Evolutionary conservation across 2,329 filamentous ascomycete genomes (phyloP).

Genomic region (Elsinoe batatas): DNA sequence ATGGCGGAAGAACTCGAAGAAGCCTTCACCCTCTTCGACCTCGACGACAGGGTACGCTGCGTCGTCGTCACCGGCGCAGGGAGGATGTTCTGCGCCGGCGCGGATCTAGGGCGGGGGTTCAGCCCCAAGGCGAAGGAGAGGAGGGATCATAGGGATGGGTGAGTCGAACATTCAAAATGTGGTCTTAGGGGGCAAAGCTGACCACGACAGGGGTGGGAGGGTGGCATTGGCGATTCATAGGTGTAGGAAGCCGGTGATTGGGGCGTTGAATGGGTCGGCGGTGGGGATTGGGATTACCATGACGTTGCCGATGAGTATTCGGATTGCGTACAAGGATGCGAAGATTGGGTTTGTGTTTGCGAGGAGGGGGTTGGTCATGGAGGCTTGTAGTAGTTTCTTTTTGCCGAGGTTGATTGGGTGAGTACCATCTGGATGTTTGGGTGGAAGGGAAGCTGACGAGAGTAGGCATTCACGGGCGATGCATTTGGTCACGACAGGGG

Average conservation of each 20-base stretch:
- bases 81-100: conserved; percentile 47
- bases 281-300: conserved; percentile 51
- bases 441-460: neutral
- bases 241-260: conserved; percentile 49
- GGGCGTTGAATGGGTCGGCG: conserved; percentile 46
- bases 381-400: conserved; percentile 62
- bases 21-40: conserved; percentile 43
- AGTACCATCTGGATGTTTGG: conserved; percentile 4
- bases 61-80: conserved; percentile 42
- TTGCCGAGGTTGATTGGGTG: conserved; percentile 58
- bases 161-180: conserved; percentile 14
- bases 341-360: conserved; percentile 68
- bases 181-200: neutral
- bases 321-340: conserved; percentile 44
- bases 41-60: conserved; percentile 45
- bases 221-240: conserved; percentile 45
- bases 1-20: conserved; percentile 46
- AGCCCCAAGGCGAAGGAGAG: conserved; percentile 32
- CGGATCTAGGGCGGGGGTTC: conserved; percentile 47
- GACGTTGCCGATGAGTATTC: conserved; percentile 48
- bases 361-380: conserved; percentile 60
- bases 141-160: conserved; percentile 47
- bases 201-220: conserved; percentile 32
- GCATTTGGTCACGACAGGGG: conserved; percentile 58
- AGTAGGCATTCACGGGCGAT: conserved; percentile 42